These are phyloP conservation scores for Rutidosis leptorrhynchoides DNA, from an alignment of 129 eudicot species.

Conservation along the genomic window DNA sequence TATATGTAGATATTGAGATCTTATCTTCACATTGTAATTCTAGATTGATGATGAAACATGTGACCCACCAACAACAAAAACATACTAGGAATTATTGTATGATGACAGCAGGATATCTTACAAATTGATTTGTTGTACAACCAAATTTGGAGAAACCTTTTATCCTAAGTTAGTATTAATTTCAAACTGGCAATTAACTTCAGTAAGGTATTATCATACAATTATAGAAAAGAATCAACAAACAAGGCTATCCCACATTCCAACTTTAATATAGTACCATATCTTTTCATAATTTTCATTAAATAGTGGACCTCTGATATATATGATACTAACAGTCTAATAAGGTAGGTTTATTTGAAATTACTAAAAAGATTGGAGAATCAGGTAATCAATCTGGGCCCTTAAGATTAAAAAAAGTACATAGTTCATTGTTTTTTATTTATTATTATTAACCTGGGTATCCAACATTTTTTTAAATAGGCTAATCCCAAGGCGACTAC, in stretches of 20 bases:
- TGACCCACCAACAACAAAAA: constrained; percentile 35
- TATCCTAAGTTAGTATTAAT: constrained; percentile 29
- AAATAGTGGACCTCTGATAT: not conserved
- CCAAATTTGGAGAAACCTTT: constrained; percentile 29
- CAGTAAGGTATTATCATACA: constrained; percentile 21
- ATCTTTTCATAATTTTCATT: not conserved
- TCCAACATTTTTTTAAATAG: no score
- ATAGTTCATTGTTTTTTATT: no score
- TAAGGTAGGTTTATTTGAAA: not conserved
- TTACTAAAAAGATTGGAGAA: not conserved
- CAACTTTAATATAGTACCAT: constrained; percentile 10
- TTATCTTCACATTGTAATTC: constrained; percentile 34
- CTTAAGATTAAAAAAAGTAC: not conserved
- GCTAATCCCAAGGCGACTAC: no score
- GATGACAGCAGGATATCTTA: constrained; percentile 42
- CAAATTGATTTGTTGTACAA: constrained; percentile 41
- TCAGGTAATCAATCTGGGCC: not conserved
- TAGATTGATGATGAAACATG: constrained; percentile 36
- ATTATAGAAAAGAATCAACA: constrained; percentile 34
- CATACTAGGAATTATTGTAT: constrained; percentile 33
- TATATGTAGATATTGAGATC: constrained; percentile 38
- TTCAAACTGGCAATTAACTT: constrained; percentile 34
- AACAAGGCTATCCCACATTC: constrained; percentile 16
- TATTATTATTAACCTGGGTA: no score
- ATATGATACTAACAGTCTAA: not conserved